Evolutionary conservation across 371 early-diverging fungal genomes (phyloP), one percentile per base, ranked within the genome.

Genomic region (Rhizomucor pusillus): DNA sequence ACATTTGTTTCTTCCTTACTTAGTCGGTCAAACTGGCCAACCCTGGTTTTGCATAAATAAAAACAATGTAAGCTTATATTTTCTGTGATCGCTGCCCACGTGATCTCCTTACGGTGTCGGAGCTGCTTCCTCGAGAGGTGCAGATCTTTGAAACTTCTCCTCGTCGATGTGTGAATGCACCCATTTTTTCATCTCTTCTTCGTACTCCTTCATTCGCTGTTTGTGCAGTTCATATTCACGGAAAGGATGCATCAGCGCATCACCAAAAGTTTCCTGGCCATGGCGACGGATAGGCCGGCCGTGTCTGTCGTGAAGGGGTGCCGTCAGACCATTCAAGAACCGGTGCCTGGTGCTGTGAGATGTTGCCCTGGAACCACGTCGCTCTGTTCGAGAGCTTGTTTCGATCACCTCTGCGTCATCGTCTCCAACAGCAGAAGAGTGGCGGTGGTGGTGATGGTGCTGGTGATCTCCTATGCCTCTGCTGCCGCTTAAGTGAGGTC

Each of bases 211-310:
- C 7, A 50, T 5, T 53, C 77, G 69, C 41, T 60, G 61, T 39
- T 67, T 65, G 54, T 69, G 72, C 1, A 69, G 43, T 23, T 69
- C 64, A 13, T 59, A 47, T 41, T 73, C 66, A 37, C 63, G 61
- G 14, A 73, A 29, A 16, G 77, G 77, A 54, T 77, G 63, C 24
- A 69, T 36, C 23, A 77, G 24, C 0, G 67, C 34, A 43, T 77
- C 77, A 63, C 77, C 77, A 68, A 69, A 69, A 0, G 74, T 73
- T 43, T 77, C 77, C 6, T 63, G 60, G 14, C 70, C 72, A 56
- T 43, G 70, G 25, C 48, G 41, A 36, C 60, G 59, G 22, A 76
- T 19, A 16, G 74, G 77, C 24, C 63, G 61, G 34, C 74, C 74
- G 9, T 43, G n/a, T 18, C 53, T 56, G 40, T 74, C 72, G 50